phyloP scores from a whole-genome alignment of 768 basidiomycete species.

The Porphyrellus cyaneotinctus region DNA sequence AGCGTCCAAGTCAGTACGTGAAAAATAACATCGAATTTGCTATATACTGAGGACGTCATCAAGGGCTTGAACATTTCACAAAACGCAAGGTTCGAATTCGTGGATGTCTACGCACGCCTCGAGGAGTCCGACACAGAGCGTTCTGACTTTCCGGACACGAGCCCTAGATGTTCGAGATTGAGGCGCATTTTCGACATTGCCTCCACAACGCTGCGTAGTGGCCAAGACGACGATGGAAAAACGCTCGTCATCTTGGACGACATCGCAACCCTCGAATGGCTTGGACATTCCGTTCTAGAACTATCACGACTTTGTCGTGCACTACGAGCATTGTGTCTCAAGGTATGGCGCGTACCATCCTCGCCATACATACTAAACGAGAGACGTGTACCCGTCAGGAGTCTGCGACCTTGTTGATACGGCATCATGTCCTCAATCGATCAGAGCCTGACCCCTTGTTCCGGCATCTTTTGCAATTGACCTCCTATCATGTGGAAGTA shows the following conservation, averaged over 20 bases:
- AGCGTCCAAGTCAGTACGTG: conserved; percentile 57
- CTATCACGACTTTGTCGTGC: conserved; percentile 59
- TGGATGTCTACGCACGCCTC: conserved; percentile 47
- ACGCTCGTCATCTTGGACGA: conserved; percentile 68
- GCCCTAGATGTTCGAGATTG: conserved; percentile 16
- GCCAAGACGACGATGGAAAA: conserved; percentile 8
- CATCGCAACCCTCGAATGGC: conserved; percentile 65
- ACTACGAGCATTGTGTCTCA: conserved; percentile 49
- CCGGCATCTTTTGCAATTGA: conserved; percentile 55
- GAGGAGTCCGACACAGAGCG: conserved; percentile 12
- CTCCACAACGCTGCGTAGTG: conserved; percentile 22
- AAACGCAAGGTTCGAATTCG: conserved; percentile 44
- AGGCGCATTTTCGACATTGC: conserved; percentile 37
- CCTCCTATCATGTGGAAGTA: conserved; percentile 69
- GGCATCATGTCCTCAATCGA: conserved; percentile 57
- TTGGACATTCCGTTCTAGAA: conserved; percentile 52
- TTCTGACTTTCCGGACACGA: conserved; percentile 15
- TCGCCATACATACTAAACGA: background rate
- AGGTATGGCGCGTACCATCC: conserved; percentile 36
- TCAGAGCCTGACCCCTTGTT: conserved; percentile 59
- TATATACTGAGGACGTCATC: conserved; percentile 2
- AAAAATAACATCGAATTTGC: background rate
- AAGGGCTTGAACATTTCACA: conserved; percentile 35
- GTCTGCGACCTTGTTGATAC: conserved; percentile 53
- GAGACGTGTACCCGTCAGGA: conserved; percentile 32